These are phyloP conservation scores for Scedosporium boydii DNA, from an alignment of 2,329 filamentous ascomycete genomes.

Conservation along the genomic window DNA sequence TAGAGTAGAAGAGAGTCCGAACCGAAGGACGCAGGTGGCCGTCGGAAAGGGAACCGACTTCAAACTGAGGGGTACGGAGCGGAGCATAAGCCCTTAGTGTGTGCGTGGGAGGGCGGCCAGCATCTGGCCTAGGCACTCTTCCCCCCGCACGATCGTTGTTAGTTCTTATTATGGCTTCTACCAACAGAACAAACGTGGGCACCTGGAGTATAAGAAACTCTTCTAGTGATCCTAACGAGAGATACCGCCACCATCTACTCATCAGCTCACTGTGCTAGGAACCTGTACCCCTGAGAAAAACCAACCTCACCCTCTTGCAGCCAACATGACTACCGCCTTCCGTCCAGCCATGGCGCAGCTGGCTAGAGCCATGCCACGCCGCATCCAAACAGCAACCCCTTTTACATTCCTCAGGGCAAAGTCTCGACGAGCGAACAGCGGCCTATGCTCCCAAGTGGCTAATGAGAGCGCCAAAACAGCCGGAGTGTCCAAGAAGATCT, in stretches of 20 bases:
- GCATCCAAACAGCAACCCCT: constrained; percentile 46
- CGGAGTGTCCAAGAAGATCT: neutral
- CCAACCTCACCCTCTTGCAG: too few relatives aligned
- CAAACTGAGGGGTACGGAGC: neutral
- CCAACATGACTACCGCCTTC: constrained; percentile 42
- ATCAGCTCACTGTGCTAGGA: too few relatives aligned
- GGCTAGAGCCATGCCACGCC: constrained; percentile 35
- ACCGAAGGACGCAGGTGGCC: neutral
- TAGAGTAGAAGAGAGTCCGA: too few relatives aligned
- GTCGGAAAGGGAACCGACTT: neutral
- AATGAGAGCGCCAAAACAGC: constrained; percentile 29
- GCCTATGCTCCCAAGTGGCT: constrained; percentile 24
- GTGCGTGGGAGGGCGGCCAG: too few relatives aligned
- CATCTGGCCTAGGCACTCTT: too few relatives aligned
- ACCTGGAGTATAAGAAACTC: too few relatives aligned
- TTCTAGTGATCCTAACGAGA: too few relatives aligned
- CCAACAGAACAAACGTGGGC: too few relatives aligned
- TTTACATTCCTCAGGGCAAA: constrained; percentile 40
- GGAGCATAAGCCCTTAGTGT: constrained; percentile 20
- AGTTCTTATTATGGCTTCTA: too few relatives aligned
- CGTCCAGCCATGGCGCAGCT: constrained; percentile 45
- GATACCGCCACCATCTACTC: too few relatives aligned
- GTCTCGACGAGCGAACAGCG: constrained; percentile 13
- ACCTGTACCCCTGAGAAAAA: too few relatives aligned
- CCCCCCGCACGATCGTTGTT: too few relatives aligned